Evolutionary conservation across 805 yeast genomes (phyloP), one percentile per base, ranked within the genome.

Genomic region (Limtongia smithiae): DNA sequence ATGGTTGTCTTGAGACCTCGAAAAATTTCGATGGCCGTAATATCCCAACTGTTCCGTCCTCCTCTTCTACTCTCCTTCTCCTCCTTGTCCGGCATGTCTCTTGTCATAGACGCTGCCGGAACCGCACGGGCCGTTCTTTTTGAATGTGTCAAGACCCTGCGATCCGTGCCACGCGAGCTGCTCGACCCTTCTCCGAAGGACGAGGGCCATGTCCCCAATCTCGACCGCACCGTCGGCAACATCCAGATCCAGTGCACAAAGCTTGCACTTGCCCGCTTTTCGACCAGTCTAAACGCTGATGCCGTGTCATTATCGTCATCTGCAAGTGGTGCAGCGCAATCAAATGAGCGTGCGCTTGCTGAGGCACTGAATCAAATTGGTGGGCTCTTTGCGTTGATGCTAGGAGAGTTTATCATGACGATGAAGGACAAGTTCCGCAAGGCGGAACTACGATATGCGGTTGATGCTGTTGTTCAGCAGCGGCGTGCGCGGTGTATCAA

Each of bases 221-320:
- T 49, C 34, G 45, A 14, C 3, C 36, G 40, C 24, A 49, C 49
- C 14, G 40, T 49, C 28, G 53, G 46, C 17, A 49, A 49, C 41
- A 44, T 50, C 31, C 47, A 43, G 25, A 28, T 47, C 15, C 52
- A 51, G 36, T 37, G 45, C 8, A 51, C 55, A 12, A 51, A 51
- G 35, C 46, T 44, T 31, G 55, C 52, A 15, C 41, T 51, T 11
- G 55, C 46, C n/a, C 24, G 33, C 6, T 44, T 51, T 21, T 51
- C 55, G n/a, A 5, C 25, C 3, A 14, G 41, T 4, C 24, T 51
- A 14, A 34, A 39, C 7, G 31, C 34, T 5, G 55, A 51, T 21
- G 55, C 55, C 17, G 14, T 35, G 15, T 6, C 7, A 11, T 12
- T 12, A n/a, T 22, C 24, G 8, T 6, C 27, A 17, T 8, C 9